These are phyloP conservation scores for Mortierella sp. DNA, from an alignment of 371 early-diverging fungal genomes.

Conservation along the genomic window DNA sequence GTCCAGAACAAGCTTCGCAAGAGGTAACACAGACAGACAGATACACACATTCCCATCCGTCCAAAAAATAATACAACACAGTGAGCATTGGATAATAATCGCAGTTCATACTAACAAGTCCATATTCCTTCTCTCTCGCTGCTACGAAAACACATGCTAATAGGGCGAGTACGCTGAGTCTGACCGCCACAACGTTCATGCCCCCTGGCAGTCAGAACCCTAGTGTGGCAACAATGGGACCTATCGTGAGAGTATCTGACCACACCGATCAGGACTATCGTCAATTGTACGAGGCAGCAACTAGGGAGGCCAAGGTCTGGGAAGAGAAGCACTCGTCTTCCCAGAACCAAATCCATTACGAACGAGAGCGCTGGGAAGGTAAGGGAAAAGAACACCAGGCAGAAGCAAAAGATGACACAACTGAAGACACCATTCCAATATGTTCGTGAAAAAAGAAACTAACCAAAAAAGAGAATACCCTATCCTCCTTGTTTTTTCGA, in stretches of 20 bases:
- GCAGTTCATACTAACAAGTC: not conserved
- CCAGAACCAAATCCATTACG: slow-evolving; percentile 46
- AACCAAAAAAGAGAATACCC: too few species aligned
- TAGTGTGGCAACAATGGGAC: not conserved
- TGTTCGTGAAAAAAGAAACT: too few species aligned
- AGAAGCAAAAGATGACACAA: not conserved
- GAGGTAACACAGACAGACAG: slow-evolving; percentile 25
- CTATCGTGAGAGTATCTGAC: not conserved
- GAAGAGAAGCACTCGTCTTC: slow-evolving; percentile 35
- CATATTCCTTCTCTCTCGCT: too few species aligned
- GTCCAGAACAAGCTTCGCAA: slow-evolving; percentile 43
- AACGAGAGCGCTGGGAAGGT: slow-evolving; percentile 54
- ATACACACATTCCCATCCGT: not conserved
- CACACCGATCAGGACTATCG: slow-evolving; percentile 36
- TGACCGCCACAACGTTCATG: slow-evolving; percentile 40
- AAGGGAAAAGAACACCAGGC: not conserved
- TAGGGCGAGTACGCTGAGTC: slow-evolving; percentile 41
- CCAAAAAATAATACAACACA: not conserved
- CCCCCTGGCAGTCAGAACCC: slow-evolving; percentile 28
- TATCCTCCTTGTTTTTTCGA: not conserved
- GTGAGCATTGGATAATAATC: not conserved
- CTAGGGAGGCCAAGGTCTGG: slow-evolving; percentile 57
- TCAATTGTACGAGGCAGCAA: slow-evolving; percentile 51
- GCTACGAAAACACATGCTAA: not conserved
- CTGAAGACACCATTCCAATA: not conserved